Percentiles rank a stretch among this genome's conserved stretches.
These are phyloP conservation scores for Colletotrichum plurivorum DNA, from an alignment of 2,329 filamentous ascomycete species.

Conservation along the genomic window DNA sequence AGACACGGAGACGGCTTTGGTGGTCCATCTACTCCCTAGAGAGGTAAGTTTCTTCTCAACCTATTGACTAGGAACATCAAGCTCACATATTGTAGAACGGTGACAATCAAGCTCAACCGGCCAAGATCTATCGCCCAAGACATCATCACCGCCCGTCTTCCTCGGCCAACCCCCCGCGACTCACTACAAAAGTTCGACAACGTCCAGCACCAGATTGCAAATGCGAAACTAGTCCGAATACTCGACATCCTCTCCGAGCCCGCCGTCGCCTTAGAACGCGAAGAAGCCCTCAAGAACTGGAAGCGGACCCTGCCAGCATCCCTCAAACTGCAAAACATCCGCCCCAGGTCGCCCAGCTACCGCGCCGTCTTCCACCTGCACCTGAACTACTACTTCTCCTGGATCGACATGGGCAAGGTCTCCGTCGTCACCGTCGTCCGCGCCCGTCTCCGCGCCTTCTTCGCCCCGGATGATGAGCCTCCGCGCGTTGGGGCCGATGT, in stretches of 20 bases:
- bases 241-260: constrained; percentile 48
- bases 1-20: constrained; percentile 45
- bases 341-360: constrained; percentile 47
- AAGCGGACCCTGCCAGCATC: constrained; percentile 47
- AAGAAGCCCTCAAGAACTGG: constrained; percentile 49
- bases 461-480: constrained; percentile 29
- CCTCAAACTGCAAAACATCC: constrained; percentile 47
- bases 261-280: constrained; percentile 5
- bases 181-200: constrained; percentile 49
- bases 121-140: constrained; percentile 44
- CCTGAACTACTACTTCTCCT: constrained; percentile 54
- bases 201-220: constrained; percentile 50
- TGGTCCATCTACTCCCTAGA: constrained; percentile 50
- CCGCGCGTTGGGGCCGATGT: constrained; percentile 29
- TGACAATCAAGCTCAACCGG: constrained; percentile 45
- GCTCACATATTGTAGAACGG: constrained; percentile 38
- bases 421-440: constrained; percentile 50
- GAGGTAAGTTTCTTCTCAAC: constrained; percentile 36
- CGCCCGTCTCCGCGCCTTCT: constrained; percentile 42
- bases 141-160: constrained; percentile 44
- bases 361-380: constrained; percentile 52
- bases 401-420: constrained; percentile 53
- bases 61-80: neutral
- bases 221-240: constrained; percentile 47
- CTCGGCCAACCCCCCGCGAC: constrained; percentile 42